Percentiles rank a stretch among this genome's conserved stretches.
phyloP scores from a whole-genome alignment of 108 stramenopile genomes.

The Pseudonitzschia pungens region DNA sequence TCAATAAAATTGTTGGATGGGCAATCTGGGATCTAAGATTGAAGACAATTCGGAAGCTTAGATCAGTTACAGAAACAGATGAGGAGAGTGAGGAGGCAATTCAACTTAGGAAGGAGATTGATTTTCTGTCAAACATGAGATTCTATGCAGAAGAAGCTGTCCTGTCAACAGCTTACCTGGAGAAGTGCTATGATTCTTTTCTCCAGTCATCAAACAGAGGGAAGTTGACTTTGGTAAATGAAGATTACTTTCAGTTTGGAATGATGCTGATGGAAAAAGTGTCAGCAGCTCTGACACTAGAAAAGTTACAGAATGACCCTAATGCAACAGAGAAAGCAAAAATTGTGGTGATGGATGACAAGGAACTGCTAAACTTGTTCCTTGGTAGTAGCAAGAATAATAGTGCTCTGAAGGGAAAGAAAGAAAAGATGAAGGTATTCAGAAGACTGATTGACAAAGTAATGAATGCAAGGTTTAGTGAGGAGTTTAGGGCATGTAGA shows the following conservation, averaged over 20 bases:
- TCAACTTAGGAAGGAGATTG: neutral
- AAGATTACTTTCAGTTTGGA: slow-evolving; percentile 7
- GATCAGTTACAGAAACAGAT: neutral
- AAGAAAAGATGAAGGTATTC: neutral
- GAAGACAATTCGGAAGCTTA: neutral
- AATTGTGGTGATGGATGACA: neutral
- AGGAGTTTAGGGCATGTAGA: neutral
- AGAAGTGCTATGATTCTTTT: slow-evolving; percentile 1
- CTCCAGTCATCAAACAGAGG: neutral
- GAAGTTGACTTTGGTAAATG: neutral
- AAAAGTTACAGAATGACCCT: slow-evolving; percentile 5
- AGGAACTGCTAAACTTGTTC: neutral
- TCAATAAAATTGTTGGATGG: neutral
- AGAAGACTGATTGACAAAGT: neutral
- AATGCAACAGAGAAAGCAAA: neutral
- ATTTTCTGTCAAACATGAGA: slow-evolving; percentile 3
- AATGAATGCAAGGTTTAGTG: slow-evolving; percentile 1
- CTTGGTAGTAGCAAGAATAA: neutral
- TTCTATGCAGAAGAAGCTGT: neutral
- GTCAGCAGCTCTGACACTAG: neutral
- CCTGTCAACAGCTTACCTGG: neutral
- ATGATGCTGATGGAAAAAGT: neutral
- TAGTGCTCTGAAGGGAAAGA: neutral
- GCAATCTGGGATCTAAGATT: neutral
- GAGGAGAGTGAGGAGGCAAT: neutral